These are phyloP conservation scores for Cladorrhinum samala DNA, from an alignment of 495 filamentous ascomycete genomes.

Conservation along the genomic window DNA sequence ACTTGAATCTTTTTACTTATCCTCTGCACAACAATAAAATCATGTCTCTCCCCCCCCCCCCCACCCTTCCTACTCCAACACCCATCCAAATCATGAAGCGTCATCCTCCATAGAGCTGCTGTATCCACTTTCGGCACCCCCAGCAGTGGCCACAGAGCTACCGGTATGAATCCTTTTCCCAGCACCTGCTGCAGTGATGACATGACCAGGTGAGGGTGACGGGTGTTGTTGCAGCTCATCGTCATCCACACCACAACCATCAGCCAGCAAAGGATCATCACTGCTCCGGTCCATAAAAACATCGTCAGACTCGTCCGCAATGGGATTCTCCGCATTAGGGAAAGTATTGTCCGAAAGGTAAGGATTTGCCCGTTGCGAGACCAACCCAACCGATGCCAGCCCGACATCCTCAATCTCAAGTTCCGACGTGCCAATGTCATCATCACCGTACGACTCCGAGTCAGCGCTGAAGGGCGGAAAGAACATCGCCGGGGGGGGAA, in stretches of 20 bases:
- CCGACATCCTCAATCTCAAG: conserved; percentile 13
- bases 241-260: conserved; percentile 13
- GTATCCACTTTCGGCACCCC: conserved; percentile 37
- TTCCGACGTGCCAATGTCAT: conserved; percentile 29
- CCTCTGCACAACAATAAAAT: too few relatives aligned
- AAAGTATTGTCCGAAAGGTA: conserved; percentile 22
- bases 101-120: conserved; percentile 34
- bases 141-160: conserved; percentile 40
- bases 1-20: too few relatives aligned
- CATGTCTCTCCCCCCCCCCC: too few relatives aligned
- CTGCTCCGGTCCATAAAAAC: not conserved
- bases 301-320: conserved; percentile 17
- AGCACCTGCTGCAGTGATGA: conserved; percentile 8
- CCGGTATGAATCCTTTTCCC: conserved; percentile 23
- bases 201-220: not conserved
- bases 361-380: conserved; percentile 27
- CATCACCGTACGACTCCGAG: conserved; percentile 21
- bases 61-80: not conserved
- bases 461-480: conserved; percentile 31
- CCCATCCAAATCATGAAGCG: not conserved
- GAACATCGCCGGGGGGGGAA: conserved; percentile 41
- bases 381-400: conserved; percentile 7
- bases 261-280: conserved; percentile 1
- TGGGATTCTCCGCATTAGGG: conserved; percentile 12
- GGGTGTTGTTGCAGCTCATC: not conserved